A percentile compares a stretch with the other conserved stretches of the same genome.
These are phyloP conservation scores for Myrmaecium sp. DNA, from an alignment of 2,329 filamentous ascomycete species.

Conservation along the genomic window DNA sequence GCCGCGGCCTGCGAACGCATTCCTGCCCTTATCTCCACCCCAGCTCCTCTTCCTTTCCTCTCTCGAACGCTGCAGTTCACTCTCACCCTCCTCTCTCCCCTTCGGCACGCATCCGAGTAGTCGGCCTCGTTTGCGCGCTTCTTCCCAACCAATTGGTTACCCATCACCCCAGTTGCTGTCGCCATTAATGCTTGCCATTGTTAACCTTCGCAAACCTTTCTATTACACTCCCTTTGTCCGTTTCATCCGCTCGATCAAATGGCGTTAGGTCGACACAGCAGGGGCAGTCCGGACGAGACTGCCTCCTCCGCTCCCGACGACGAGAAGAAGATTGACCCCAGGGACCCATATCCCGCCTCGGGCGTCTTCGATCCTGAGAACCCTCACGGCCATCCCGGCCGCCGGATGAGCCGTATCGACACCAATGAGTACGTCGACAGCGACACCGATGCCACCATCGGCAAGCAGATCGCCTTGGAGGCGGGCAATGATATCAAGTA, in stretches of 20 bases:
- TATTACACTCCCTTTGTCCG: conserved; percentile 23
- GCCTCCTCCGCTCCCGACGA: conserved; percentile 4
- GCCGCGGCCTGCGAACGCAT: too few relatives aligned
- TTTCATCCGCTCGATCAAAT: conserved; percentile 33
- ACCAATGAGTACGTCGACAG: conserved; percentile 10
- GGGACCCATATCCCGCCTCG: conserved; percentile 1
- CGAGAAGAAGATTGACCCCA: conserved; percentile 2
- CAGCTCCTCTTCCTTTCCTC: too few relatives aligned
- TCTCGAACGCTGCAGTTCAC: too few relatives aligned
- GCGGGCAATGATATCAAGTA: conserved; percentile 72
- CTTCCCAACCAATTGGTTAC: conserved; percentile 3
- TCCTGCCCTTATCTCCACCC: too few relatives aligned
- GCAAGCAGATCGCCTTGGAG: conserved; percentile 61
- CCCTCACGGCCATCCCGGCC: conserved; percentile 9
- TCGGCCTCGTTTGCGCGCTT: conserved; percentile 1
- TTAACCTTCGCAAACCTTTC: conserved; percentile 16
- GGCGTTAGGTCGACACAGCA: conserved; percentile 24
- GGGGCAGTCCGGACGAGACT: conserved; percentile 1
- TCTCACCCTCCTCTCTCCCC: too few relatives aligned
- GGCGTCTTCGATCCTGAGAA: neutral
- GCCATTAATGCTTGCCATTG: conserved; percentile 25
- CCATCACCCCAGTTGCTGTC: too few relatives aligned
- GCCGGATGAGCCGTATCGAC: conserved; percentile 26
- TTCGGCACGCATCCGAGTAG: too few relatives aligned
- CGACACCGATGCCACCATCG: conserved; percentile 29